These are phyloP conservation scores for Globisporangium canariense DNA, from an alignment of 352 stramenopile species.

Conservation along the genomic window DNA sequence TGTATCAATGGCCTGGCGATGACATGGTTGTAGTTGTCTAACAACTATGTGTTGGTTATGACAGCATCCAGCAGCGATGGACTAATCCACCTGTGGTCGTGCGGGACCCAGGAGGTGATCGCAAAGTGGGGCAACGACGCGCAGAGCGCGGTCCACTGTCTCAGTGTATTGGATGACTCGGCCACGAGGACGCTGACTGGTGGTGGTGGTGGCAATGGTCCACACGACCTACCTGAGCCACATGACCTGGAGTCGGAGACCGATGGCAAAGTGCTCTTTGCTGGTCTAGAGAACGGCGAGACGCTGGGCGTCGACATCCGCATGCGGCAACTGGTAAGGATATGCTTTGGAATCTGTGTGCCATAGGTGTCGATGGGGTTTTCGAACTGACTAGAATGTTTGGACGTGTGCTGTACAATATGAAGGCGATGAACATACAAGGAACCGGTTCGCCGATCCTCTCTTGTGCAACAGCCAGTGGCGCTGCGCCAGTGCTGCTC, in stretches of 20 bases:
- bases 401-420: background rate
- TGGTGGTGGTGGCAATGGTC: background rate
- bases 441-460: constrained; percentile 32
- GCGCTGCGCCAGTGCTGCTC: constrained; percentile 29
- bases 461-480: constrained; percentile 26
- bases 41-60: constrained; percentile 4
- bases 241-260: constrained; percentile 45
- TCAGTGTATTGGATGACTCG: constrained; percentile 43
- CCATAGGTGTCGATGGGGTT: background rate
- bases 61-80: constrained; percentile 59
- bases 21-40: background rate
- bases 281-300: constrained; percentile 57
- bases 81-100: constrained; percentile 66
- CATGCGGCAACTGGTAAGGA: constrained; percentile 29
- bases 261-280: constrained; percentile 60
- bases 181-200: background rate
- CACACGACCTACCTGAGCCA: constrained; percentile 11
- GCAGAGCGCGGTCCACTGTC: constrained; percentile 46
- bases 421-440: constrained; percentile 39
- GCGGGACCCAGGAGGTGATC: constrained; percentile 46
- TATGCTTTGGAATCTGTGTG: background rate
- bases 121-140: constrained; percentile 62
- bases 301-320: constrained; percentile 62
- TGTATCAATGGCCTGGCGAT: too few relatives aligned
- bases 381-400: background rate